A percentile compares a stretch with the other conserved stretches of the same genome.
These are phyloP conservation scores for Hydnum rufescens DNA, from an alignment of 768 basidiomycete species.

Conservation along the genomic window DNA sequence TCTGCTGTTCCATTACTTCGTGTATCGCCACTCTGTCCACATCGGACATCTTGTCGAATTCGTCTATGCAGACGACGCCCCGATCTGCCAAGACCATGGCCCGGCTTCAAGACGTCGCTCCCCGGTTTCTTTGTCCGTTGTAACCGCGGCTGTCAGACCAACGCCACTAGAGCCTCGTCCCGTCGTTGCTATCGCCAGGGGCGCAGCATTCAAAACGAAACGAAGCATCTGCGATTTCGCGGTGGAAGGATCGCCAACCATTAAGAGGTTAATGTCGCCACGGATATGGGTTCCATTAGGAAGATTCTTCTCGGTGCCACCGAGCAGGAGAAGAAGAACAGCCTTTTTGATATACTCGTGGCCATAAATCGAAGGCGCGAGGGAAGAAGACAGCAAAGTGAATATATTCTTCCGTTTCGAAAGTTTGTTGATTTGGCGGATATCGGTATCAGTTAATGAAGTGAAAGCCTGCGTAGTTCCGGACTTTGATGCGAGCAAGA, in stretches of 20 bases:
- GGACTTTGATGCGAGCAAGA: slow-evolving; percentile 81
- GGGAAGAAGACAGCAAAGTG: slow-evolving; percentile 71
- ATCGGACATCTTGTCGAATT: slow-evolving; percentile 99
- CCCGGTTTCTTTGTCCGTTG: slow-evolving; percentile 93
- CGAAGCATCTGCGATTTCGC: slow-evolving; percentile 93
- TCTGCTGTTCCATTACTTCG: slow-evolving; percentile 99
- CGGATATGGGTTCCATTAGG: slow-evolving; percentile 96
- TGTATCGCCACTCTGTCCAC: slow-evolving; percentile 97
- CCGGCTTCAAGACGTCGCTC: slow-evolving; percentile 94
- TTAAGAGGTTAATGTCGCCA: slow-evolving; percentile 97
- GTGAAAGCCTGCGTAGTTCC: slow-evolving; percentile 92
- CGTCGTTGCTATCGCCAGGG: slow-evolving; percentile 93
- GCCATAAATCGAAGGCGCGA: slow-evolving; percentile 94
- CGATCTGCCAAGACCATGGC: slow-evolving; percentile 99
- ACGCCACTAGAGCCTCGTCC: slow-evolving; percentile 97
- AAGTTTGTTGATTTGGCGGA: slow-evolving; percentile 88
- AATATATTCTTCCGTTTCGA: slow-evolving; percentile 78
- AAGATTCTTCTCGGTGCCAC: slow-evolving; percentile 94
- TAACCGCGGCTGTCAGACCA: slow-evolving; percentile 95
- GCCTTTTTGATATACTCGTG: slow-evolving; percentile 93
- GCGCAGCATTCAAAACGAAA: slow-evolving; percentile 89
- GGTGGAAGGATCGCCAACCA: slow-evolving; percentile 99
- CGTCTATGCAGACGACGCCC: slow-evolving; percentile 97
- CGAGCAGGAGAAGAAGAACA: slow-evolving; percentile 77
- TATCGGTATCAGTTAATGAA: slow-evolving; percentile 78